These are phyloP conservation scores for Globisporangium mamillatum DNA, from an alignment of 352 stramenopile genomes.

Conservation along the genomic window DNA sequence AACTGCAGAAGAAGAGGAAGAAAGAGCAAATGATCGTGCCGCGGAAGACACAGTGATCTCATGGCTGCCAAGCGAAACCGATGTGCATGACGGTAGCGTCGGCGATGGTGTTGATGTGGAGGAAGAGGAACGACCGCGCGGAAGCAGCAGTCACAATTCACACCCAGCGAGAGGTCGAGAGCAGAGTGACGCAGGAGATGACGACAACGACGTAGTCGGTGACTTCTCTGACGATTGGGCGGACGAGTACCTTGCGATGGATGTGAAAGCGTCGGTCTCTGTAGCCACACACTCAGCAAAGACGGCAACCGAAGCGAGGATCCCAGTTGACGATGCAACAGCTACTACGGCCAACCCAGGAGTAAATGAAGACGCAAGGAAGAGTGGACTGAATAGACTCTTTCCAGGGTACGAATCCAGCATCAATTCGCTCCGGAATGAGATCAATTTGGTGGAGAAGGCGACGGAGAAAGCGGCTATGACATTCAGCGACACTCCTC, in stretches of 20 bases:
- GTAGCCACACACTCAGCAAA: neutral
- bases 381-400: conserved; percentile 2
- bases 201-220: conserved; percentile 22
- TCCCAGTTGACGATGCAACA: too few species aligned
- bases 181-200: neutral
- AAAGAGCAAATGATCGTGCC: neutral
- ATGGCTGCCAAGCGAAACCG: conserved; percentile 24
- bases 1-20: neutral
- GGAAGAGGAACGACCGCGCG: conserved; percentile 8
- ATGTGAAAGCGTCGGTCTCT: neutral
- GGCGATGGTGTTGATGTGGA: conserved; percentile 15
- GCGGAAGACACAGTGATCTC: conserved; percentile 12
- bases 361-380: neutral
- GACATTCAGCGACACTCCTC: neutral
- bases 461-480: conserved; percentile 8
- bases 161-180: neutral
- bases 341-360: neutral
- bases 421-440: conserved; percentile 8
- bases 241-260: conserved; percentile 34
- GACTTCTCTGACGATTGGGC: conserved; percentile 42
- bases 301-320: neutral
- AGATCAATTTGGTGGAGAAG: conserved; percentile 15
- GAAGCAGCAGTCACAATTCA: neutral
- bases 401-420: conserved; percentile 5
- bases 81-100: conserved; percentile 23